A percentile compares a stretch with the other conserved stretches of the same genome.
Evolutionary conservation across 2,329 filamentous ascomycete genomes (phyloP).

Genomic region (Arachnomyces sp.): DNA sequence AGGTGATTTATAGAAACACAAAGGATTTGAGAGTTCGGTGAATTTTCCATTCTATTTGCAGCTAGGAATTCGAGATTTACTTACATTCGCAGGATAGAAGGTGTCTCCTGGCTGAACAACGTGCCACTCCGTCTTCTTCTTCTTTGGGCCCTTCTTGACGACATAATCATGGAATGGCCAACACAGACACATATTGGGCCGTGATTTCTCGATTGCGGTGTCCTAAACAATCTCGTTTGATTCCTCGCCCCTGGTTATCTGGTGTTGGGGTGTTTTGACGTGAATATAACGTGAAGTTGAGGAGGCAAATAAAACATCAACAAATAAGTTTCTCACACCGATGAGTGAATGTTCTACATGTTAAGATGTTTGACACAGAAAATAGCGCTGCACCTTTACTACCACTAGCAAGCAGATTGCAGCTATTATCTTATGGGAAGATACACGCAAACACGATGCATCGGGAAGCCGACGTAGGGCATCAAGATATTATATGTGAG

Average conservation of each 20-base stretch:
- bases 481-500: too few species aligned
- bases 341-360: too few species aligned
- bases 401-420: too few species aligned
- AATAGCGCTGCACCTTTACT: background rate
- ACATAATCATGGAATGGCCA: conserved; percentile 4
- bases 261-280: background rate
- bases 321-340: background rate
- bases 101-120: conserved; percentile 11
- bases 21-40: conserved; percentile 1
- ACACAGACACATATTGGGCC: conserved; percentile 6
- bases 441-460: too few species aligned
- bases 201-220: conserved; percentile 8
- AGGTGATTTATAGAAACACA: background rate
- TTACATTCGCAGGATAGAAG: conserved; percentile 4
- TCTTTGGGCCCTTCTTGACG: conserved; percentile 6
- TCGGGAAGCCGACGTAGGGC: too few species aligned
- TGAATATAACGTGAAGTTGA: background rate
- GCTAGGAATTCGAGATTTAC: background rate
- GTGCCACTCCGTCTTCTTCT: conserved; percentile 11
- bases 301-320: background rate
- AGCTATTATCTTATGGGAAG: too few species aligned
- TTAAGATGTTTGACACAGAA: background rate
- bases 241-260: background rate
- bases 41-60: background rate
- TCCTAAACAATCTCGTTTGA: conserved; percentile 11